phyloP scores from a whole-genome alignment of 1,139 yeast species.

The Blastobotrys serpentis region DNA sequence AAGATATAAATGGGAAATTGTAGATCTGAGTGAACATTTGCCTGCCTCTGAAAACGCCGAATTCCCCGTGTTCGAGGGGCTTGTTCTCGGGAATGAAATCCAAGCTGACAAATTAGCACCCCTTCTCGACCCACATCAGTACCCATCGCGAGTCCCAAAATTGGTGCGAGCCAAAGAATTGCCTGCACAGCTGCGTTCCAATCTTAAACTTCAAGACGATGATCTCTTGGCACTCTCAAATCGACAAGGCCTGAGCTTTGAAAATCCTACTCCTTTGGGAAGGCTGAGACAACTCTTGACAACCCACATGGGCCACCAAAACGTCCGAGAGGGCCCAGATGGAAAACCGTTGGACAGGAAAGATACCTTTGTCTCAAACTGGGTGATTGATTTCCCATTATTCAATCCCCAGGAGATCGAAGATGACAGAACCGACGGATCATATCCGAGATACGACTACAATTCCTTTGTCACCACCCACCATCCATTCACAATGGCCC shows the following conservation, averaged over 20 bases:
- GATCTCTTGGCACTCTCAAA: conserved; percentile 76
- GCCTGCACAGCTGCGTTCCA: conserved; percentile 15
- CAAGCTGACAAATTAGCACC: conserved; percentile 39
- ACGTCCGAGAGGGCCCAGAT: conserved; percentile 44
- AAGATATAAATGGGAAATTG: conserved; percentile 52
- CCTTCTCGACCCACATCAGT: conserved; percentile 48
- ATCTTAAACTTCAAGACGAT: conserved; percentile 49
- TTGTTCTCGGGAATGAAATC: conserved; percentile 52
- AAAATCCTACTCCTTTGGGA: conserved; percentile 95
- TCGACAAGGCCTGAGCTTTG: conserved; percentile 66
- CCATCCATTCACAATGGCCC: conserved; percentile 96
- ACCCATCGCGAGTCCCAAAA: conserved; percentile 59
- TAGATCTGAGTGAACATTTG: conserved; percentile 48
- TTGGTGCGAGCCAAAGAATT: conserved; percentile 30
- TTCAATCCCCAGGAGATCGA: conserved; percentile 71
- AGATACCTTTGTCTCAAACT: conserved; percentile 60
- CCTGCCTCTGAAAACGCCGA: conserved; percentile 39
- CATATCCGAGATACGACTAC: conserved; percentile 62
- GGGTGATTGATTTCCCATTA: conserved; percentile 91
- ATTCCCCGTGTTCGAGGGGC: conserved; percentile 69
- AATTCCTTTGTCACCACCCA: conserved; percentile 67
- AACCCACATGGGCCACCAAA: conserved; percentile 49
- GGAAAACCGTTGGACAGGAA: conserved; percentile 16
- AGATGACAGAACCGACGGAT: conserved; percentile 23
- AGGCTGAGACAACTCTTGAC: conserved; percentile 74